These are phyloP conservation scores for Hortaea sp. DNA, from an alignment of 2,329 filamentous ascomycete genomes.

Conservation along the genomic window DNA sequence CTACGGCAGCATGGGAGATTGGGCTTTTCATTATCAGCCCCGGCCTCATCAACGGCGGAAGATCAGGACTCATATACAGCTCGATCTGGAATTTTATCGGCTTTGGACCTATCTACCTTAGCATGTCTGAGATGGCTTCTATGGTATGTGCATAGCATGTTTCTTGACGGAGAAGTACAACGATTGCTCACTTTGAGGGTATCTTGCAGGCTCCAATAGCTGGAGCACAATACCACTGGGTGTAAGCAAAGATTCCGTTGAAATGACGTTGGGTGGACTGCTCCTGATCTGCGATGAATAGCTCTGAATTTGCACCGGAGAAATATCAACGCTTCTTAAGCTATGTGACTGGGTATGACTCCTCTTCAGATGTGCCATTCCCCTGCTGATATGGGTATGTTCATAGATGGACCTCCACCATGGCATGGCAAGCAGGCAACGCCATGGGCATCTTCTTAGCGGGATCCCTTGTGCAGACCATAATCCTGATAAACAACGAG, in stretches of 20 bases:
- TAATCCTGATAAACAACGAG: constrained; percentile 30
- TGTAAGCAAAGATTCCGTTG: background rate
- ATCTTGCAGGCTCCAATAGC: background rate
- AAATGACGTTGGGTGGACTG: no score
- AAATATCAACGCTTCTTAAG: constrained; percentile 30
- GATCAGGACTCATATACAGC: constrained; percentile 18
- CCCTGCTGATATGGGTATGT: background rate
- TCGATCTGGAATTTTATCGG: constrained; percentile 9
- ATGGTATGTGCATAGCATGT: background rate
- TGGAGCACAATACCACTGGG: background rate
- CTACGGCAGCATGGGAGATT: constrained; percentile 11
- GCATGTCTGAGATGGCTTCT: constrained; percentile 17
- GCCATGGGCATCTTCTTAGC: constrained; percentile 13
- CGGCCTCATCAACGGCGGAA: constrained; percentile 16
- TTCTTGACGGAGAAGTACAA: no score
- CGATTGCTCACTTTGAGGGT: no score
- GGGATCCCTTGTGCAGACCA: constrained; percentile 11
- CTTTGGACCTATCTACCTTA: constrained; percentile 7
- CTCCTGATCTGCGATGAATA: no score
- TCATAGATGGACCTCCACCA: constrained; percentile 10
- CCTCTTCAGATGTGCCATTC: background rate
- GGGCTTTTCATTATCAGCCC: constrained; percentile 8
- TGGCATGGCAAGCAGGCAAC: constrained; percentile 15
- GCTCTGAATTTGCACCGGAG: constrained; percentile 16
- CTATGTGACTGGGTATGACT: constrained; percentile 27